Evolutionary conservation across 768 basidiomycete genomes (phyloP), one percentile per base, ranked within the genome.

Genomic region (Leucogyrophana mollusca): DNA sequence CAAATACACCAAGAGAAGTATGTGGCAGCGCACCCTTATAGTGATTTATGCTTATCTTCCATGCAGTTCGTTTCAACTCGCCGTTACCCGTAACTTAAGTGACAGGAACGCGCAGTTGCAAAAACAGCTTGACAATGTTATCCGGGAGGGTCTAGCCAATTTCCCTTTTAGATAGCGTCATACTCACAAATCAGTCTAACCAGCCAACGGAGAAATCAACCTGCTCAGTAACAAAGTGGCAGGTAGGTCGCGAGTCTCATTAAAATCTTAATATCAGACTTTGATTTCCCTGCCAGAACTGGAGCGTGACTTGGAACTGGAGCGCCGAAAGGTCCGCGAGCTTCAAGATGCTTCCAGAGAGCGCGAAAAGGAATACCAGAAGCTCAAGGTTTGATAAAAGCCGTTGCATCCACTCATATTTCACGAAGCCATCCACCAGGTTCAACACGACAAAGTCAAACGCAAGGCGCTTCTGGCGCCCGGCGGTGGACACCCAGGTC

Each of bases 1-100:
- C 90, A 93, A 57, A 78, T 84, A 41, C 87, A 89, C 52, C 90
- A 93, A 65, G 90, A 93, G 70, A 83, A 79, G 90, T 87, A 46
- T 47, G 67, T 55, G 18, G 17, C 5, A 30, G 13, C 27, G 6
- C 27, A 47, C 22, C 22, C 21, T 30, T 34, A 8, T 13, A 30
- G 10, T 35, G 17, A 25, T 13, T 40, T 39, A 10, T 36, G 45
- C 38, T n/a, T 27, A 38, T 50, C 18, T 48, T 37, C 36, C 20
- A 20, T 45, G 23, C 36, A 54, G 59, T 44, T 82, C 89, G 13
- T 92, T 90, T 59, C 90, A 93, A 59, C 87, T 88, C 56, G 90
- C 90, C 4, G 80, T 92, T 7, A 73, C 89, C 20, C 82, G 87
- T 21, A 91, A 82, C 61, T 67, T 90, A 41, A 90, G 83, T 55